These are phyloP conservation scores for Raphanus hybrid DNA, from an alignment of 441 rosid species.

Conservation along the genomic window DNA sequence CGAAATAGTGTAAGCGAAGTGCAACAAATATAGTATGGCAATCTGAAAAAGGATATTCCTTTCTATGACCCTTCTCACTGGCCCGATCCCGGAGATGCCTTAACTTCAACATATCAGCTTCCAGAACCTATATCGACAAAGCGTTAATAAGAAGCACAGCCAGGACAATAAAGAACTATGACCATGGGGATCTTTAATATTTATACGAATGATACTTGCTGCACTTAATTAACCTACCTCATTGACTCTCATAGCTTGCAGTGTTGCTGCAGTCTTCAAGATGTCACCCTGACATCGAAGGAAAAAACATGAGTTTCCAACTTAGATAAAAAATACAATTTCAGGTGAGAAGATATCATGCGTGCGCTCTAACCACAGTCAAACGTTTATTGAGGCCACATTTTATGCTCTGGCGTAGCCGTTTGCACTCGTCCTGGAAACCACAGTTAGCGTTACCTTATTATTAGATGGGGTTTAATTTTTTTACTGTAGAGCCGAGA, in stretches of 20 bases:
- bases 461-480: background rate
- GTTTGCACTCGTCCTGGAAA: constrained; percentile 89
- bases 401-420: constrained; percentile 70
- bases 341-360: constrained; percentile 32
- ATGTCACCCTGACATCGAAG: constrained; percentile 77
- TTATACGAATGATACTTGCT: constrained; percentile 18
- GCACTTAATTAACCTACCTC: constrained; percentile 61
- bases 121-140: constrained; percentile 65
- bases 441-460: constrained; percentile 21
- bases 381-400: constrained; percentile 71
- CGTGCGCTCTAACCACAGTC: constrained; percentile 70
- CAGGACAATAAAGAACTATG: constrained; percentile 14
- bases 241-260: constrained; percentile 70
- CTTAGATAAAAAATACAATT: constrained; percentile 25
- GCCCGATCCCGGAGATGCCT: constrained; percentile 91
- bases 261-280: constrained; percentile 67
- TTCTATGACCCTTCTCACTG: constrained; percentile 78
- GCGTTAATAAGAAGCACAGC: constrained; percentile 16
- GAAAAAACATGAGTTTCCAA: constrained; percentile 31
- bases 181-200: constrained; percentile 25
- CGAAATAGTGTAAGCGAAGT: constrained; percentile 26
- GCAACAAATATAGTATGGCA: constrained; percentile 35
- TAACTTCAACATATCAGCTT: constrained; percentile 70
- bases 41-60: constrained; percentile 89
- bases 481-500: background rate